Percentiles rank a stretch among this genome's conserved stretches.
phyloP scores from a whole-genome alignment of 2,329 filamentous ascomycete genomes.

The Colletotrichum camelliae region DNA sequence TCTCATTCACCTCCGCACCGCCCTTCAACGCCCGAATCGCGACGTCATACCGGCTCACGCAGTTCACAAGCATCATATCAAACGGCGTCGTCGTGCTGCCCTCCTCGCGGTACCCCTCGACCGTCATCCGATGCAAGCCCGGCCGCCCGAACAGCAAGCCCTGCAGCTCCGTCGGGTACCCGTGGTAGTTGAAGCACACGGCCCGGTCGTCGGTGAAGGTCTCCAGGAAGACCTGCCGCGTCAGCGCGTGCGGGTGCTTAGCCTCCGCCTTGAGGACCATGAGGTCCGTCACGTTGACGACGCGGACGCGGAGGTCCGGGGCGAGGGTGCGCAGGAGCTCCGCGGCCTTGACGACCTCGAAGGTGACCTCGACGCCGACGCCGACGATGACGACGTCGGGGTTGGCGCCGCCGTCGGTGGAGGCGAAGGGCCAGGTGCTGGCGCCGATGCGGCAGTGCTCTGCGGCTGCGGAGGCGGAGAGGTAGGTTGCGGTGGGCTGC shows the following conservation, averaged over 20 bases:
- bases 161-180: constrained; percentile 65
- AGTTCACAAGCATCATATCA: constrained; percentile 72
- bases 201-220: constrained; percentile 62
- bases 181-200: constrained; percentile 72
- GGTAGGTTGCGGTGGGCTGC: constrained; percentile 66
- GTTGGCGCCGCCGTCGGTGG: constrained; percentile 56
- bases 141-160: constrained; percentile 66
- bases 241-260: constrained; percentile 64
- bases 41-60: constrained; percentile 64
- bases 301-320: constrained; percentile 61
- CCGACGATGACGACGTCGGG: constrained; percentile 70
- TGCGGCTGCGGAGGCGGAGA: constrained; percentile 64
- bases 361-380: constrained; percentile 70
- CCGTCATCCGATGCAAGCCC: constrained; percentile 54
- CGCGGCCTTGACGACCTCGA: constrained; percentile 68
- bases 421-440: constrained; percentile 67
- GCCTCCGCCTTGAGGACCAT: constrained; percentile 64
- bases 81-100: constrained; percentile 72
- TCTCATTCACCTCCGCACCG: constrained; percentile 51
- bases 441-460: constrained; percentile 65
- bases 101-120: constrained; percentile 68
- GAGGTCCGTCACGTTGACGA: constrained; percentile 70
- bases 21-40: constrained; percentile 58
- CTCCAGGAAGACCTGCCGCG: constrained; percentile 53
- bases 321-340: constrained; percentile 54